phyloP scores from a whole-genome alignment of 108 stramenopile species.

The Nannochloropsis gaditana region DNA sequence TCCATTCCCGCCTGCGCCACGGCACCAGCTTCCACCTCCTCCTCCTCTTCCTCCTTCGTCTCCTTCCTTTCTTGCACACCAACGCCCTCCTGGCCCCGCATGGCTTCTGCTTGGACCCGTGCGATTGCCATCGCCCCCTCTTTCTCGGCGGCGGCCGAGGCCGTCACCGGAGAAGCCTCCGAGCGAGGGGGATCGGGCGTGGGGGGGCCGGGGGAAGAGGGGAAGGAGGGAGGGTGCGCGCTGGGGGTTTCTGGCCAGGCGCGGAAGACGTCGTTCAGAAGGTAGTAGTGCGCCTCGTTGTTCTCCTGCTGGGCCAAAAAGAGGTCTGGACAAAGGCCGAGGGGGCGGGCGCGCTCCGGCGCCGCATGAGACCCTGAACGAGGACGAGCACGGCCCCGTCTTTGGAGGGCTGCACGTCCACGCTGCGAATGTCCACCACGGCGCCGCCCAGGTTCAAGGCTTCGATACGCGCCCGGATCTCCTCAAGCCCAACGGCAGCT shows the following conservation, averaged over 20 bases:
- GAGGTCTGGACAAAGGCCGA: not conserved
- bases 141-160: not conserved
- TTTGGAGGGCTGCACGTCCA: slow-evolving; percentile 6
- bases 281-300: not conserved
- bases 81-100: not conserved
- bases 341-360: not conserved
- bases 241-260: not conserved
- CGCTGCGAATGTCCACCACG: not conserved
- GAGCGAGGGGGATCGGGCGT: not conserved
- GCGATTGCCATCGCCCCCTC: not conserved
- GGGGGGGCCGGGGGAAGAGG: not conserved
- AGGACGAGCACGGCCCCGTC: not conserved
- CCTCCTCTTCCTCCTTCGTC: not conserved
- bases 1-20: not conserved
- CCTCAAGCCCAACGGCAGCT: not conserved
- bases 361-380: not conserved
- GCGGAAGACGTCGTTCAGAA: not conserved
- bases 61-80: not conserved
- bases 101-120: not conserved
- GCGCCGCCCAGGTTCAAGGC: slow-evolving; percentile 15
- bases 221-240: not conserved
- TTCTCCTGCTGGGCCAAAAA: slow-evolving; percentile 19
- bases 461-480: not conserved
- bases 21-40: not conserved
- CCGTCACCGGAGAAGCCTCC: not conserved